These are phyloP conservation scores for Phoenix dactylifera DNA, from an alignment of 176 grass and related monocot species.

Conservation along the genomic window DNA sequence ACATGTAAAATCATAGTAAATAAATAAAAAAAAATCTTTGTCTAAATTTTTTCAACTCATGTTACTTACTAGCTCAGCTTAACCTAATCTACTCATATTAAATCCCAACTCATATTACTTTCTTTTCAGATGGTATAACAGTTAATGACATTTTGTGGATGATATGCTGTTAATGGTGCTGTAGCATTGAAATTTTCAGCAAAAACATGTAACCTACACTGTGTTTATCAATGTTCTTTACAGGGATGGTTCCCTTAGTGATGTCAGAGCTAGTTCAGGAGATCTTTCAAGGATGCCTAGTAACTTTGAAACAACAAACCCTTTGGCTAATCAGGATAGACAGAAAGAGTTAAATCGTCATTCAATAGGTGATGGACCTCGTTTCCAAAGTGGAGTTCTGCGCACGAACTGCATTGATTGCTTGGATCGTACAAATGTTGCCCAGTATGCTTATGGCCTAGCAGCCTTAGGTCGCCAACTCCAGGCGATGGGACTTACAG, in stretches of 20 bases:
- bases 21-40: too few species aligned
- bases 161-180: too few species aligned
- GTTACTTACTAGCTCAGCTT: too few species aligned
- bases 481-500: conserved; percentile 69
- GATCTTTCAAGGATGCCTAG: conserved; percentile 66
- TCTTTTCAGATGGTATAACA: too few species aligned
- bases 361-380: conserved; percentile 28
- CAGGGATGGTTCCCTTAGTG: conserved; percentile 43
- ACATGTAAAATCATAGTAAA: too few species aligned
- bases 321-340: conserved; percentile 29
- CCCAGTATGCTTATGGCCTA: conserved; percentile 93
- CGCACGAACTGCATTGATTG: conserved; percentile 98
- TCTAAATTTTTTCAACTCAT: too few species aligned
- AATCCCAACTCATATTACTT: too few species aligned
- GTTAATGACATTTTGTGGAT: too few species aligned
- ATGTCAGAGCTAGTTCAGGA: conserved; percentile 60
- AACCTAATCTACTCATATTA: too few species aligned
- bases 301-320: conserved; percentile 34
- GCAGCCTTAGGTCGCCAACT: conserved; percentile 81
- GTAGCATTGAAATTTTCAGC: neutral
- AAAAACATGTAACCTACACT: neutral
- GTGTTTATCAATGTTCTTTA: neutral
- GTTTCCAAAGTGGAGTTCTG: conserved; percentile 84
- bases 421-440: conserved; percentile 93
- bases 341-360: conserved; percentile 31